These are phyloP conservation scores for Tricholoma bakamatsutake DNA, from an alignment of 768 basidiomycete genomes.

Conservation along the genomic window DNA sequence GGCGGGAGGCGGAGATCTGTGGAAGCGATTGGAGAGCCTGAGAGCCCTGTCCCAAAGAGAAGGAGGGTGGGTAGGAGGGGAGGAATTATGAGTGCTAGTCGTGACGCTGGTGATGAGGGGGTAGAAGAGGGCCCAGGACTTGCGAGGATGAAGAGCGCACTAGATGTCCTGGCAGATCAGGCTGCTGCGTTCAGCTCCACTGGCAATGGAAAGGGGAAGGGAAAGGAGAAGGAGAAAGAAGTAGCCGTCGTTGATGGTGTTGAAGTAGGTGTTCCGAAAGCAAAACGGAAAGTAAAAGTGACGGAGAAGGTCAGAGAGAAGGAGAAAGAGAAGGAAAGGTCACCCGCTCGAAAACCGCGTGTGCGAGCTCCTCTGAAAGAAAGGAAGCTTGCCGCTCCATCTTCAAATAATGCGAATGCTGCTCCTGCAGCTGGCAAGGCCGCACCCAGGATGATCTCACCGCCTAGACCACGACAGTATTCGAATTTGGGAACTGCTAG, in stretches of 20 bases:
- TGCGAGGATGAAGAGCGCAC: slow-evolving; percentile 42
- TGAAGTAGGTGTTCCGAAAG: slow-evolving; percentile 1
- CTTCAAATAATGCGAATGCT: neutral
- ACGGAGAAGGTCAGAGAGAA: slow-evolving; percentile 19
- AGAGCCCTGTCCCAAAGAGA: slow-evolving; percentile 29
- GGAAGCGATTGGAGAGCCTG: slow-evolving; percentile 24
- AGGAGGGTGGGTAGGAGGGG: slow-evolving; percentile 19
- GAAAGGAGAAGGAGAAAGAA: slow-evolving; percentile 10
- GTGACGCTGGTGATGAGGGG: slow-evolving; percentile 1
- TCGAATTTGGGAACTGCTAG: neutral
- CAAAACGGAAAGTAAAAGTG: slow-evolving; percentile 4
- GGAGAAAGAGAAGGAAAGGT: slow-evolving; percentile 11
- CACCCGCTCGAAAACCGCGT: slow-evolving; percentile 8
- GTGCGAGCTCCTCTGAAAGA: slow-evolving; percentile 2
- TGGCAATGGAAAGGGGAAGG: slow-evolving; percentile 18
- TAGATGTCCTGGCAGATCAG: slow-evolving; percentile 73
- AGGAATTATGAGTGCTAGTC: neutral
- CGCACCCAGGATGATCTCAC: slow-evolving; percentile 21
- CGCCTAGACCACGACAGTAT: slow-evolving; percentile 10
- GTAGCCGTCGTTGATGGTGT: slow-evolving; percentile 1
- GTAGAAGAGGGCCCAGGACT: slow-evolving; percentile 10
- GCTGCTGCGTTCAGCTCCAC: slow-evolving; percentile 47
- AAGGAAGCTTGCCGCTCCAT: neutral
- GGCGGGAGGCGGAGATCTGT: slow-evolving; percentile 20
- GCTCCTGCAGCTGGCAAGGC: slow-evolving; percentile 1